Evolutionary conservation across 2,329 filamentous ascomycete species (phyloP), one percentile per base, ranked within the genome.

Genomic region (Fusarium tricinctum): DNA sequence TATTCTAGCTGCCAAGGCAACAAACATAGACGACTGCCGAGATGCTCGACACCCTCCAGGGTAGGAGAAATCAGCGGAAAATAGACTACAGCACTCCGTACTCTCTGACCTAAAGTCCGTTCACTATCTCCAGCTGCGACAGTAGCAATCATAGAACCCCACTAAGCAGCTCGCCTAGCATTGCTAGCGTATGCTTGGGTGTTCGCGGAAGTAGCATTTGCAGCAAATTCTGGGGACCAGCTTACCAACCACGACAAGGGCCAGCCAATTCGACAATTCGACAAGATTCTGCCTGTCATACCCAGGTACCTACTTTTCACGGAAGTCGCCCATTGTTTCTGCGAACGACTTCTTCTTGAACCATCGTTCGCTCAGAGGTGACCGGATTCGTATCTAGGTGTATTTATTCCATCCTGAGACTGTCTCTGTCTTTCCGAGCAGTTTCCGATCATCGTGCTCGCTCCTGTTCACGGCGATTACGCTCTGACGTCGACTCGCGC

Each of bases 231-330:
- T 57, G 56, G 65, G 46, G 52, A 51, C 51, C 42, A 70, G 66
- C 66, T 69, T 70, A 69, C 66, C 62, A 69, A 69, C 66, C 66
- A 69, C 51, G 49, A 65, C 52, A 35, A 58, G 59, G 58, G 48
- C 42, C 19, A n/a, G 39, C 26, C 43, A 46, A 61, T 69, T 69
- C 66, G 61, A 30, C 43, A 49, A 61, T 69, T 69, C 66, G 61
- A 30, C 28, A 69, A 55, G 48, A 66, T 69, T 69, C 28, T 30
- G 28, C 61, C 57, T 55, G 62, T 58, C 61, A 58, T 61, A 58
- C 26, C 9, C 9, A 26, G 26, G 26, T 26, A 26, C 26, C 26
- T 26, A 26, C 58, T 12, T 22, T 32, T n/a, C 22, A 50, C 58
- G 58, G 66, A 69, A 70, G 62, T 69, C 66, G 66, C 38, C 48